Conservation (phyloP, 495 filamentous ascomycete genomes). For the Arthonia radiata region DNA sequence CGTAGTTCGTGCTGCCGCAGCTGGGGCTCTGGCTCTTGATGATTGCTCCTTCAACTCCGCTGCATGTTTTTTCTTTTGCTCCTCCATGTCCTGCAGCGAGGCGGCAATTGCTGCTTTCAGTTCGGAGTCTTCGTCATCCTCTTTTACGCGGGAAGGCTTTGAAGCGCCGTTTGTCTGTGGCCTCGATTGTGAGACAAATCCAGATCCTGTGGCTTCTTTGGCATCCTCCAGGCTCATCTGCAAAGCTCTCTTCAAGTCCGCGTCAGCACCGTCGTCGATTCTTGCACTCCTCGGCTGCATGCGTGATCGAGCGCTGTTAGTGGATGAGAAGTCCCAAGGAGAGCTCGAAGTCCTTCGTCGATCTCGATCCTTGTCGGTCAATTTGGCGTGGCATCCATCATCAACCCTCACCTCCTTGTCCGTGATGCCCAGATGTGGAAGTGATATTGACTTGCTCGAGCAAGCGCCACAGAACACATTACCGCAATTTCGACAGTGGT, state of each 20-base stretch:
- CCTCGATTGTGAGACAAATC: constrained; percentile 41
- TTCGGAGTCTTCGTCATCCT: constrained; percentile 75
- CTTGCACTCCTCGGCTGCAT: constrained; percentile 83
- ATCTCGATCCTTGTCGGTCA: constrained; percentile 45
- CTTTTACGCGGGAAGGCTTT: constrained; percentile 14
- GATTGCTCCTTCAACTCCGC: constrained; percentile 53
- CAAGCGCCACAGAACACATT: constrained; percentile 90
- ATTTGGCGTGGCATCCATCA: constrained; percentile 77
- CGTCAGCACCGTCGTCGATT: constrained; percentile 74
- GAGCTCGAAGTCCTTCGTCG: constrained; percentile 15
- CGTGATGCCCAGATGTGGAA: constrained; percentile 81
- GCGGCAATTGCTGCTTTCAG: constrained; percentile 90
- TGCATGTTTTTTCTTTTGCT: constrained; percentile 80
- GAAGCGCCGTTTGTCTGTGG: constrained; percentile 13
- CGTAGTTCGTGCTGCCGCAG: constrained; percentile 20
- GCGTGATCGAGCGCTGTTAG: constrained; percentile 25
- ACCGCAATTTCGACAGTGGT: constrained; percentile 93
- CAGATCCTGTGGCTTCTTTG: constrained; percentile 34
- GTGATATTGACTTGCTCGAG: constrained; percentile 63
- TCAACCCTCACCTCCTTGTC: constrained; percentile 90
- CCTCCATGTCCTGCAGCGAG: constrained; percentile 92
- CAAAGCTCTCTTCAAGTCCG: constrained; percentile 75
- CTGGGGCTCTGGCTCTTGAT: constrained; percentile 15
- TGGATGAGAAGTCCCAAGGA: constrained; percentile 19
- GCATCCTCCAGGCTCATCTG: constrained; percentile 95